Conservation (phyloP, 2,329 filamentous ascomycete species). For the Microdochium bolleyi region DNA sequence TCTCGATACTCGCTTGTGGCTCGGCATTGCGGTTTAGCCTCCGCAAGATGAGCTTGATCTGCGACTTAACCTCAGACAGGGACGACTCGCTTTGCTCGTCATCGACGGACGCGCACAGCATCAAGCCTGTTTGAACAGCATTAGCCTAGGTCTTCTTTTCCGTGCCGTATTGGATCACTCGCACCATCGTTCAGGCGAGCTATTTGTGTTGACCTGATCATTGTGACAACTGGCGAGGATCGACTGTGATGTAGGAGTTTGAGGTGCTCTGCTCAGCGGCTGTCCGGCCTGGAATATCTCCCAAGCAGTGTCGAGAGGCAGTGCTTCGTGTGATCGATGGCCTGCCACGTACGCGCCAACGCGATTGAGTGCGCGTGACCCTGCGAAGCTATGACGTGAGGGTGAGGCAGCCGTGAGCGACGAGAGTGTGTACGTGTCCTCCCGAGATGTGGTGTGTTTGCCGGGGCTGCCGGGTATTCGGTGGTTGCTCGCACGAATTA, state of each 20-base stretch:
- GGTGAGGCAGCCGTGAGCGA: too few relatives aligned
- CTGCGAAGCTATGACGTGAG: too few relatives aligned
- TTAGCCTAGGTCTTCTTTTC: slow-evolving; percentile 8
- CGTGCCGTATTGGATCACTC: slow-evolving; percentile 5
- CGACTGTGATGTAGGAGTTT: background rate
- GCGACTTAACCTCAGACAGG: slow-evolving; percentile 79
- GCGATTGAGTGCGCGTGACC: too few relatives aligned
- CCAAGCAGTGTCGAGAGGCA: too few relatives aligned
- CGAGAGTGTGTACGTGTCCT: too few relatives aligned
- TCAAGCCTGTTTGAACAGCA: slow-evolving; percentile 57
- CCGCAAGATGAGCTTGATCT: slow-evolving; percentile 85
- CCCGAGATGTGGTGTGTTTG: too few relatives aligned
- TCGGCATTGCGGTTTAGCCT: slow-evolving; percentile 84
- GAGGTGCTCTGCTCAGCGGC: background rate
- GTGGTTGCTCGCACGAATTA: too few relatives aligned
- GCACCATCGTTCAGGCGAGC: slow-evolving; percentile 76
- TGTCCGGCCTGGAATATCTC: background rate
- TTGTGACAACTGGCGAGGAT: slow-evolving; percentile 23
- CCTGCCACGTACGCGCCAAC: too few relatives aligned
- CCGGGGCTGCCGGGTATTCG: too few relatives aligned
- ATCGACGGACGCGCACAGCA: slow-evolving; percentile 91
- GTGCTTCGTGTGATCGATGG: too few relatives aligned
- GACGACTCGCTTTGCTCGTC: slow-evolving; percentile 74
- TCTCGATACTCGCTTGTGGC: slow-evolving; percentile 86
- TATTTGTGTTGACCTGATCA: slow-evolving; percentile 93